Base-by-base conservation (phyloP, 2,329 filamentous ascomycete genomes). In the Monilinia fructigena region DNA sequence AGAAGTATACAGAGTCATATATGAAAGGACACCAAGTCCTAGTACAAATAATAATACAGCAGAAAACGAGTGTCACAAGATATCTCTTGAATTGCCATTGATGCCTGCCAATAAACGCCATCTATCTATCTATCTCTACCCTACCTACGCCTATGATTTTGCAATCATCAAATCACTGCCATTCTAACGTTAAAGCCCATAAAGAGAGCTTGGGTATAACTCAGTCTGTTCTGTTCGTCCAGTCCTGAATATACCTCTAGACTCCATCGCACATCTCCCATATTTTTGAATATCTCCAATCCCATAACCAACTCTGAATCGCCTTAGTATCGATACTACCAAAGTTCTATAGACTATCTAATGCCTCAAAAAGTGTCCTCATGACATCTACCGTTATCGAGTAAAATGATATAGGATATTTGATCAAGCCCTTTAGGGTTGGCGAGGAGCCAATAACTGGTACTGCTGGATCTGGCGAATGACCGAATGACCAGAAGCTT, bases 361-460 rank as follows among this genome's bases (percentile, higher is more conserved):
- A 26, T 23, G 1, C 12, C 45, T 48, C 38, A 7, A 4, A 23
- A 8, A 20, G 1, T 26, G 16, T 8, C 47, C 14, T 50, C 38
- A 20, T 26, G 14, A 14, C 26, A 38, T n/a, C n/a, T 1, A 26
- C 10, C n/a, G 10, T 23, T 50, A 2, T 12, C 20, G 20, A 18
- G 20, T 11, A 35, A 7, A 48, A 11, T 20, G 4, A 8, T 26
- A 38, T 12, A 14, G 6, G 48, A 50, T 16, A 26, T 4, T 14
- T 26, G 6, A 12, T 50, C 6, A 47, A 1, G 20, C n/a, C 40
- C 11, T n/a, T 14, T 12, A 50, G 18, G 45, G 28, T 20, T 60
- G 58, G 8, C 45, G 58, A 60, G 58, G 58, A 31, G 58, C 26
- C 28, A 60, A 26, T 8, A 60, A 42, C 45, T 60, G 58, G 28